Percentiles rank a stretch among this genome's conserved stretches.
phyloP scores from a whole-genome alignment of 2,329 filamentous ascomycete genomes.

The Aspergillus oerlinghausenensis region DNA sequence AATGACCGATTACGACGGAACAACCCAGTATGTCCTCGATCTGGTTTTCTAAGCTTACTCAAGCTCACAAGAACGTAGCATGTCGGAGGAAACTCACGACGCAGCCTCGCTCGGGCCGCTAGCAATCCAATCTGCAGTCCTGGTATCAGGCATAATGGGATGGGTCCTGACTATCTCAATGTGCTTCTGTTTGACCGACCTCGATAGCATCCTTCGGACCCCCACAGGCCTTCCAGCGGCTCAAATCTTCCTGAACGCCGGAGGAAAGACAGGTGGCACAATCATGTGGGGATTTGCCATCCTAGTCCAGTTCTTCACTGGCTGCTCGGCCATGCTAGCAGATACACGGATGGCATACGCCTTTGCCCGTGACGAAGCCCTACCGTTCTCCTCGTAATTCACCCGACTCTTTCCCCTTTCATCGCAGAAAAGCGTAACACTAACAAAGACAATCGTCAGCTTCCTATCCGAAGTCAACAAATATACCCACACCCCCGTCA shows the following conservation, averaged over 20 bases:
- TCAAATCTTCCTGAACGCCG: constrained; percentile 57
- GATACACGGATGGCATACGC: constrained; percentile 61
- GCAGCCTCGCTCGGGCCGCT: constrained; percentile 57
- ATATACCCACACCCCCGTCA: constrained; percentile 55
- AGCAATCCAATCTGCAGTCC: constrained; percentile 56
- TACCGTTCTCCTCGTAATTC: constrained; percentile 55
- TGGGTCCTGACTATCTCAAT: constrained; percentile 61
- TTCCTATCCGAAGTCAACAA: constrained; percentile 51
- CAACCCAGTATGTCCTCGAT: constrained; percentile 51
- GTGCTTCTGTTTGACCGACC: constrained; percentile 59
- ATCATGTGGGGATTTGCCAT: constrained; percentile 60
- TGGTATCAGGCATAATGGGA: constrained; percentile 57
- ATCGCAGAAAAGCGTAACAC: background rate
- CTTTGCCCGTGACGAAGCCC: constrained; percentile 55
- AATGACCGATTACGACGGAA: constrained; percentile 67
- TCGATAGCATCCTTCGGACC: constrained; percentile 51
- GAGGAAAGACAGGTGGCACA: constrained; percentile 52
- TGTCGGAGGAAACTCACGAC: constrained; percentile 64
- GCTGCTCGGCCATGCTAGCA: constrained; percentile 60
- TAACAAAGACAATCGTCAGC: constrained; percentile 24
- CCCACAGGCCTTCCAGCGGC: constrained; percentile 59
- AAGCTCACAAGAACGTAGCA: constrained; percentile 32
- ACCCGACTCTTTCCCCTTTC: background rate
- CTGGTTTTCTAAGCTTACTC: background rate
- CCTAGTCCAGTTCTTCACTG: constrained; percentile 62